Evolutionary conservation across 2,329 filamentous ascomycete species (phyloP).

Genomic region (Aspergillus ochraceoroseus): DNA sequence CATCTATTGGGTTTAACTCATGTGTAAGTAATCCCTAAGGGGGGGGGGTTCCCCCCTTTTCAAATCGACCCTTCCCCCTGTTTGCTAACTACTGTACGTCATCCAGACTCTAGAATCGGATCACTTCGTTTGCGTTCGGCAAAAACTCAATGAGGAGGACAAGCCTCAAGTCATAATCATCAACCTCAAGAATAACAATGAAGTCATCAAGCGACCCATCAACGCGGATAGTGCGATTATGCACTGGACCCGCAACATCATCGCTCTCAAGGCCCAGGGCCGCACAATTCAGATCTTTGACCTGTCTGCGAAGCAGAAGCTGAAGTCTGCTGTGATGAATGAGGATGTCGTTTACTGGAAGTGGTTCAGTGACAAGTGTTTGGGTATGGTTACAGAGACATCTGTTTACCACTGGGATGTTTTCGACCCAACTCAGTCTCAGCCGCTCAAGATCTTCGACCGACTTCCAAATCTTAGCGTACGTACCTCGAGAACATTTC

Average conservation of each 20-base stretch:
- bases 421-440: conserved; percentile 72
- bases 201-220: conserved; percentile 88
- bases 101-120: conserved; percentile 93
- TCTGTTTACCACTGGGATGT: conserved; percentile 98
- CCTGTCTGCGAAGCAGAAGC: conserved; percentile 83
- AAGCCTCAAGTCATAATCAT: conserved; percentile 94
- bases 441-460: conserved; percentile 88
- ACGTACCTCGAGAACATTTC: conserved; percentile 36
- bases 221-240: conserved; percentile 99
- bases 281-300: conserved; percentile 98
- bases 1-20: conserved; percentile 79
- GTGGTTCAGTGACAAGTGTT: conserved; percentile 85
- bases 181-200: conserved; percentile 96
- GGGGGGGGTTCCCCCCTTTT: background rate
- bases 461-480: conserved; percentile 84
- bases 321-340: conserved; percentile 94
- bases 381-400: conserved; percentile 86
- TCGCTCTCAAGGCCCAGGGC: conserved; percentile 90
- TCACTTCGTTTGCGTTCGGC: conserved; percentile 90
- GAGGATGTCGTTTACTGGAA: conserved; percentile 99
- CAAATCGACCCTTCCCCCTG: background rate
- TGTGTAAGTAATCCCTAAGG: conserved; percentile 59
- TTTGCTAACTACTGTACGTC: conserved; percentile 22
- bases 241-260: conserved; percentile 96
- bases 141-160: conserved; percentile 79